Percentiles rank a stretch among this genome's conserved stretches.
Conservation (phyloP, 768 basidiomycete species). For the Suillus alpinus region DNA sequence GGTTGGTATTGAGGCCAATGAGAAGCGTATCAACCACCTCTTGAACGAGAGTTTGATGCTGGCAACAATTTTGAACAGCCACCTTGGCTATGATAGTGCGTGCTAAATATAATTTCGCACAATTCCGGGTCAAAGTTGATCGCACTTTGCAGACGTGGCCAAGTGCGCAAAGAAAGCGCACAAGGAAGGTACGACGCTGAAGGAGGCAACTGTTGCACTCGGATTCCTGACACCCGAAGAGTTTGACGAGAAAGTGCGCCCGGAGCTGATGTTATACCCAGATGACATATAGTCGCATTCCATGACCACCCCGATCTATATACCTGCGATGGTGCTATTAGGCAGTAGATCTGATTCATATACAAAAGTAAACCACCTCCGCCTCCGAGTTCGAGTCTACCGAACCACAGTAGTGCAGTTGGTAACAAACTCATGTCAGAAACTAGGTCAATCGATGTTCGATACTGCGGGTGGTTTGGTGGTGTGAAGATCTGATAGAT, state of each 20-base stretch:
- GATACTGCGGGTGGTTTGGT: neutral
- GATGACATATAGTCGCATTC: slow-evolving; percentile 38
- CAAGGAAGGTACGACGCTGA: slow-evolving; percentile 94
- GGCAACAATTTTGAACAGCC: slow-evolving; percentile 94
- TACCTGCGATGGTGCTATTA: neutral
- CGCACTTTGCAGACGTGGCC: slow-evolving; percentile 72
- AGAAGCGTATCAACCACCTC: slow-evolving; percentile 84
- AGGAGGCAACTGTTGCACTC: slow-evolving; percentile 88
- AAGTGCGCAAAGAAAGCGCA: slow-evolving; percentile 99
- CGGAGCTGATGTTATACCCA: slow-evolving; percentile 86
- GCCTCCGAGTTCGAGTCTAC: neutral
- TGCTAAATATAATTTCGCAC: slow-evolving; percentile 15
- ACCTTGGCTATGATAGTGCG: slow-evolving; percentile 96
- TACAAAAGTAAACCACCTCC: neutral
- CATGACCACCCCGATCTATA: neutral
- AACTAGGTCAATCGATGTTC: neutral
- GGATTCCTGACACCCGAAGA: slow-evolving; percentile 86
- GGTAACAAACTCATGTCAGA: neutral
- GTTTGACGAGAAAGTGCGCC: slow-evolving; percentile 92
- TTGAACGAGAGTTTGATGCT: slow-evolving; percentile 97
- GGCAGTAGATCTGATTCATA: neutral
- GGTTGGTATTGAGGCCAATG: slow-evolving; percentile 94
- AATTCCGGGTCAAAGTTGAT: slow-evolving; percentile 6
- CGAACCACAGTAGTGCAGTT: neutral
- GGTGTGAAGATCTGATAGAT: neutral